These are phyloP conservation scores for Xylaria sp. DNA, from an alignment of 2,329 filamentous ascomycete species.

Conservation along the genomic window DNA sequence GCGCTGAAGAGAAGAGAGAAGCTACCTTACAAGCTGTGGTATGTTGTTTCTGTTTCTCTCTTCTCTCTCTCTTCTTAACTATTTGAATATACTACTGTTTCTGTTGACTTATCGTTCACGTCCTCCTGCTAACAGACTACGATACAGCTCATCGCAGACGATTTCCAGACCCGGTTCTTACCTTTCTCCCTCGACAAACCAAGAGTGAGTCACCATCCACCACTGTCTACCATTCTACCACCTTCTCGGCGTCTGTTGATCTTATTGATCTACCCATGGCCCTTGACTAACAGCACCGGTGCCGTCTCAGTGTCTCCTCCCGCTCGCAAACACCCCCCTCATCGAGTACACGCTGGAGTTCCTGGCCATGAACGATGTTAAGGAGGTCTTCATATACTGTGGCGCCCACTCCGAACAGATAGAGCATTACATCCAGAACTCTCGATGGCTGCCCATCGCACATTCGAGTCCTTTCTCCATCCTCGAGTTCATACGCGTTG, in stretches of 20 bases:
- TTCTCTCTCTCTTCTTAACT: background rate
- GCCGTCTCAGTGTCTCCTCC: conserved; percentile 79
- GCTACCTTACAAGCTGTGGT: conserved; percentile 62
- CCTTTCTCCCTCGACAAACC: conserved; percentile 91
- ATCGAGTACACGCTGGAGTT: conserved; percentile 99
- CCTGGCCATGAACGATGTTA: conserved; percentile 92
- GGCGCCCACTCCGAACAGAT: conserved; percentile 87
- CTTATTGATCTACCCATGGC: background rate
- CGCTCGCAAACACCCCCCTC: conserved; percentile 90
- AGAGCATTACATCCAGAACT: conserved; percentile 84
- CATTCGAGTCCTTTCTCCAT: conserved; percentile 74
- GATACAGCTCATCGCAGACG: conserved; percentile 84
- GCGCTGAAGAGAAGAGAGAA: conserved; percentile 65
- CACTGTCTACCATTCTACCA: too few species aligned
- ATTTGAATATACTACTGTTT: too few species aligned
- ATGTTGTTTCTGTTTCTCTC: conserved; percentile 29
- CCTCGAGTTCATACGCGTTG: conserved; percentile 85
- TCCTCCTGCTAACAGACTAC: background rate
- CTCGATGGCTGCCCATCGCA: conserved; percentile 73
- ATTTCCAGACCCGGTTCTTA: conserved; percentile 90
- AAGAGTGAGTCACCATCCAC: conserved; percentile 69
- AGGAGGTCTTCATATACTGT: conserved; percentile 92
- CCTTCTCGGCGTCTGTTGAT: background rate
- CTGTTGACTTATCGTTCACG: background rate
- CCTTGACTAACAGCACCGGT: conserved; percentile 35